Evolutionary conservation across 192 early-diverging fungal species (phyloP), one percentile per base, ranked within the genome.

Genomic region (Phlyctochytrium planicorne): DNA sequence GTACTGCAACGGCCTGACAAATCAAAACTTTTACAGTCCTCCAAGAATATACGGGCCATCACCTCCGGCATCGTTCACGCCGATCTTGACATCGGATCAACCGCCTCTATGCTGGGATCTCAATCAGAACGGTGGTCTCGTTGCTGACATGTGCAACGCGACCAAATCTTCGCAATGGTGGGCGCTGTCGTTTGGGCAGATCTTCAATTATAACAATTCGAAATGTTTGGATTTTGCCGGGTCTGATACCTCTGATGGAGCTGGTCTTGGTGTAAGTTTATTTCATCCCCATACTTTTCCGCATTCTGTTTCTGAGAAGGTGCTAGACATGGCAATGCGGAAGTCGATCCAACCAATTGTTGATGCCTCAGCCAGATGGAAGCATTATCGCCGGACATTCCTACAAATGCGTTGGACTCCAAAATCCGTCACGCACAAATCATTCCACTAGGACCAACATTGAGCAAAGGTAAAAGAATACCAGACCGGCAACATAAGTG

Each of bases 91-190:
- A 6, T 57, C 55, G 12, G 55, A 57, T 29, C 6, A 10, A 12
- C 55, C 55, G 10, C 55, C 55, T 10, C 55, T 57, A 4, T 57
- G 55, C 55, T 57, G 55, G 55, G 6, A 10, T 6, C 20, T 29
- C 55, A 25, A 29, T 27, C 20, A 25, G 23, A 30, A 69, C 32
- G 47, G 47, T 0, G 29, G 23, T 3, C 27, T 66, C 17, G 4
- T 66, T 52, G 70, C 53, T 3, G 64, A 52, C 56, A 29, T 52
- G 12, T 72, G 70, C 30, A 56, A 66, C 59, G 20, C 36, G 25
- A 27, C 53, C 20, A 72, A 66, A 32, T 10, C 30, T 16, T 3
- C 20, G 3, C 70, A 72, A 34, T 66, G 63, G 70, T 72, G 70
- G 70, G 27, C 27, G 3, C 33, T 71, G 20, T 65, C 56, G 14